Percentiles rank a stretch among this genome's conserved stretches.
Conservation (phyloP, 495 filamentous ascomycete genomes). For the Aspergillus ostianus region DNA sequence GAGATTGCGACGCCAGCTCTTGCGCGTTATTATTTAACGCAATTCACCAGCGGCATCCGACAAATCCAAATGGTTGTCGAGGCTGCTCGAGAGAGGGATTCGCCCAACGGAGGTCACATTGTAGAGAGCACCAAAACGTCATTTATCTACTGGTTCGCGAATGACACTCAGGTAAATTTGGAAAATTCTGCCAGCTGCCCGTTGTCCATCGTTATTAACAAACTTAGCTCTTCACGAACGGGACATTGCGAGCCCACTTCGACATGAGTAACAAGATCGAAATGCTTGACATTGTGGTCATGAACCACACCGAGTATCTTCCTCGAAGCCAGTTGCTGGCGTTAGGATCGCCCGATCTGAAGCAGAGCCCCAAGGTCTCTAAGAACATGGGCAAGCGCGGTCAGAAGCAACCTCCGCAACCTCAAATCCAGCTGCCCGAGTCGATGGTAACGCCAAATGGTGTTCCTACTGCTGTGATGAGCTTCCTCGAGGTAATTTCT, state of each 20-base stretch:
- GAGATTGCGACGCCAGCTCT: constrained; percentile 74
- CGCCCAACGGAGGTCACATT: constrained; percentile 60
- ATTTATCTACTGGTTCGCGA: constrained; percentile 71
- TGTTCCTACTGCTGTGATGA: constrained; percentile 54
- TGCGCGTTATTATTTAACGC: constrained; percentile 75
- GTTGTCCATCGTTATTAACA: neutral
- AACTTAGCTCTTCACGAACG: constrained; percentile 61
- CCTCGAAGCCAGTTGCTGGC: constrained; percentile 52
- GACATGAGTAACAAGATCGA: constrained; percentile 70
- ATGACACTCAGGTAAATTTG: constrained; percentile 62
- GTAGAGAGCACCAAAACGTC: constrained; percentile 62
- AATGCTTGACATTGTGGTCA: constrained; percentile 65
- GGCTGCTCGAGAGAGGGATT: constrained; percentile 51
- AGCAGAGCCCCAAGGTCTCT: constrained; percentile 66
- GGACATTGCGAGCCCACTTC: constrained; percentile 62
- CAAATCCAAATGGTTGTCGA: constrained; percentile 75
- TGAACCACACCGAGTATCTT: constrained; percentile 65
- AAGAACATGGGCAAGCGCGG: constrained; percentile 56
- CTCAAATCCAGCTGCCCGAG: constrained; percentile 56
- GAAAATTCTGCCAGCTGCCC: neutral
- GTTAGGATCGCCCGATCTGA: constrained; percentile 56
- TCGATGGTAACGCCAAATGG: constrained; percentile 64
- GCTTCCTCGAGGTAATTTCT: constrained; percentile 64
- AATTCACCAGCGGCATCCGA: constrained; percentile 78
- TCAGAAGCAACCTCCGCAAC: constrained; percentile 48